These are phyloP conservation scores for Typha latifolia DNA, from an alignment of 176 grass and related monocot species.

Conservation along the genomic window DNA sequence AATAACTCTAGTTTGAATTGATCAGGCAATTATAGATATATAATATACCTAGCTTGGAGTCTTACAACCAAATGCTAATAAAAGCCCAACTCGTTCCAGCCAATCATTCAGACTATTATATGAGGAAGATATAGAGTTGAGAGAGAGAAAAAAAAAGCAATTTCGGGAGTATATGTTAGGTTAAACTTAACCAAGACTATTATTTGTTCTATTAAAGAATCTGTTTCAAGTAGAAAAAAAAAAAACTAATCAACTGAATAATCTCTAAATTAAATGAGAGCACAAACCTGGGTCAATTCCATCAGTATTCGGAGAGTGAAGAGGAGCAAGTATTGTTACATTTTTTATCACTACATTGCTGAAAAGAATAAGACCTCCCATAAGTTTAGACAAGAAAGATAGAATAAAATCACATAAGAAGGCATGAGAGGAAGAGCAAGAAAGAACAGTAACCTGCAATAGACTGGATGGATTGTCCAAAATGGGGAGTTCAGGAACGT, in stretches of 20 bases:
- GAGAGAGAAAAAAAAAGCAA: too few relatives aligned
- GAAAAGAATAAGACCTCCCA: constrained; percentile 4
- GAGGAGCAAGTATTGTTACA: constrained; percentile 63
- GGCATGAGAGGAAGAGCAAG: too few relatives aligned
- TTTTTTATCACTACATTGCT: constrained; percentile 77
- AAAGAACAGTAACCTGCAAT: constrained; percentile 56
- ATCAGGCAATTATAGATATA: too few relatives aligned
- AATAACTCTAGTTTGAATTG: too few relatives aligned
- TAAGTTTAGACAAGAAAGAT: constrained; percentile 4
- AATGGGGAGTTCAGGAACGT: constrained; percentile 83
- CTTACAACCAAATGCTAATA: too few relatives aligned
- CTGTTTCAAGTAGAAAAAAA: background rate
- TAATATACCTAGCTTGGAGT: too few relatives aligned
- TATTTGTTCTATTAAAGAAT: too few relatives aligned
- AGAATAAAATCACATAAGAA: background rate
- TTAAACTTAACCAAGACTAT: too few relatives aligned
- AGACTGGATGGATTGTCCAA: constrained; percentile 95
- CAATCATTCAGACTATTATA: too few relatives aligned
- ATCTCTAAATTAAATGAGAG: background rate
- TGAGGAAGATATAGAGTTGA: too few relatives aligned
- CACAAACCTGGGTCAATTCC: constrained; percentile 83
- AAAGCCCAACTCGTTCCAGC: too few relatives aligned
- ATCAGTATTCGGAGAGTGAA: constrained; percentile 86
- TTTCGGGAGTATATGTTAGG: too few relatives aligned
- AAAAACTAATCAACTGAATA: background rate